Conservation (phyloP, 2,329 filamentous ascomycete species). For the Claviceps maximensis region DNA sequence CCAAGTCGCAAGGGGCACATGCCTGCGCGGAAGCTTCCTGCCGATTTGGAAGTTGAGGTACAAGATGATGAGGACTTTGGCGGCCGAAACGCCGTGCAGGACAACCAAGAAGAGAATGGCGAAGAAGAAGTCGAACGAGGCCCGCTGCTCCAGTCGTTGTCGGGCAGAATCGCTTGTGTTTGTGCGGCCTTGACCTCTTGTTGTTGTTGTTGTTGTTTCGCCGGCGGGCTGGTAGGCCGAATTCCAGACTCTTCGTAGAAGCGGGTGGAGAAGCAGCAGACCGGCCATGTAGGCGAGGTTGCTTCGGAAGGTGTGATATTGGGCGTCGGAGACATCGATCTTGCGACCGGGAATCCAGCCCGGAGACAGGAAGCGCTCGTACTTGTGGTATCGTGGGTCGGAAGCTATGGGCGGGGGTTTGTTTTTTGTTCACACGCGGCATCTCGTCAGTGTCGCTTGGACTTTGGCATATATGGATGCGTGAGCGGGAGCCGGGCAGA, state of each 20-base stretch:
- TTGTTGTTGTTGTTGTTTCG: too few relatives aligned
- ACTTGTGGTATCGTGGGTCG: conserved; percentile 70
- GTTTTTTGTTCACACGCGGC: not conserved
- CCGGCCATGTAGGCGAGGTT: conserved; percentile 73
- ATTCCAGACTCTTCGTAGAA: conserved; percentile 64
- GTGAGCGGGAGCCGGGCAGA: too few relatives aligned
- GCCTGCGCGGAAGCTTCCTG: conserved; percentile 54
- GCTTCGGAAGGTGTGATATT: conserved; percentile 73
- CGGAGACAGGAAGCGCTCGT: conserved; percentile 52
- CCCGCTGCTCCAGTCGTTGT: conserved; percentile 49
- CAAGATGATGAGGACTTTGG: conserved; percentile 73
- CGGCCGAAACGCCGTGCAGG: conserved; percentile 71
- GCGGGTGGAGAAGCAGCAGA: conserved; percentile 65
- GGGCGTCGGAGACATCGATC: conserved; percentile 81
- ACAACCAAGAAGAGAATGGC: conserved; percentile 64
- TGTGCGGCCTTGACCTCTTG: conserved; percentile 5
- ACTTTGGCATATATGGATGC: not conserved
- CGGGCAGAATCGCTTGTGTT: conserved; percentile 36
- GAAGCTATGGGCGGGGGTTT: conserved; percentile 47
- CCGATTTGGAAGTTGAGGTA: conserved; percentile 71
- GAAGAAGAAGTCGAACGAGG: conserved; percentile 73
- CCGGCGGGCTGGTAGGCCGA: conserved; percentile 26
- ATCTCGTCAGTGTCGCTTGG: not conserved
- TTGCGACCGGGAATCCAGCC: conserved; percentile 91
- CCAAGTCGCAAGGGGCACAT: conserved; percentile 71